Evolutionary conservation across 2,329 filamentous ascomycete species (phyloP).

Genomic region (Penicillium crustosum): DNA sequence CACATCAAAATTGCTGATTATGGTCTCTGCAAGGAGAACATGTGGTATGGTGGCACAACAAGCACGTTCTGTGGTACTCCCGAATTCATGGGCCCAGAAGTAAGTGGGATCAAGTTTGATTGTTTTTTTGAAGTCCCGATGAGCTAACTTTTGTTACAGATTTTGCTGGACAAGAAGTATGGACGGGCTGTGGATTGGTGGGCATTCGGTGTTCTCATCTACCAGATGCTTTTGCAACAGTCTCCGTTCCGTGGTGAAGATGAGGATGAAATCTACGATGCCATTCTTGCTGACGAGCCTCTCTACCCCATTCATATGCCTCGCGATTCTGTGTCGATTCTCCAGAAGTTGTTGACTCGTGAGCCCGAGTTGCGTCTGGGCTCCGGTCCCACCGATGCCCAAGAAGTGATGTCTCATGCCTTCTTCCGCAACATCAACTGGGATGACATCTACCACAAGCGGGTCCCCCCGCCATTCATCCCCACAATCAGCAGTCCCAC

Average conservation of each 20-base stretch:
- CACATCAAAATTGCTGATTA: conserved; percentile 99
- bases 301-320: conserved; percentile 99
- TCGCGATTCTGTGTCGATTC: conserved; percentile 91
- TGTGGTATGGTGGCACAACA: conserved; percentile 98
- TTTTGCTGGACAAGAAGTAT: conserved; percentile 97
- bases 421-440: conserved; percentile 98
- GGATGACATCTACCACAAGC: conserved; percentile 98
- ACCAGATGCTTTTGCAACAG: conserved; percentile 99
- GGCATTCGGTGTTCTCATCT: conserved; percentile 98
- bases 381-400: conserved; percentile 92
- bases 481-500: conserved; percentile 87
- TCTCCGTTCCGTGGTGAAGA: conserved; percentile 98
- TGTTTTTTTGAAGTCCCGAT: background rate
- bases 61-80: conserved; percentile 99
- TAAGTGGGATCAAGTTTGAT: conserved; percentile 43
- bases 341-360: conserved; percentile 93
- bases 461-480: conserved; percentile 82
- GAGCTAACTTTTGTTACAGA: conserved; percentile 54
- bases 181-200: conserved; percentile 98
- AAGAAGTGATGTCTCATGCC: conserved; percentile 97
- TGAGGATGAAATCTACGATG: conserved; percentile 98
- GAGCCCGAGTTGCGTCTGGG: conserved; percentile 92
- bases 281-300: conserved; percentile 94
- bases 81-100: conserved; percentile 98
- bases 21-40: conserved; percentile 98